phyloP scores from a whole-genome alignment of 495 filamentous ascomycete genomes.

The Hypoxylon crocopeplum region DNA sequence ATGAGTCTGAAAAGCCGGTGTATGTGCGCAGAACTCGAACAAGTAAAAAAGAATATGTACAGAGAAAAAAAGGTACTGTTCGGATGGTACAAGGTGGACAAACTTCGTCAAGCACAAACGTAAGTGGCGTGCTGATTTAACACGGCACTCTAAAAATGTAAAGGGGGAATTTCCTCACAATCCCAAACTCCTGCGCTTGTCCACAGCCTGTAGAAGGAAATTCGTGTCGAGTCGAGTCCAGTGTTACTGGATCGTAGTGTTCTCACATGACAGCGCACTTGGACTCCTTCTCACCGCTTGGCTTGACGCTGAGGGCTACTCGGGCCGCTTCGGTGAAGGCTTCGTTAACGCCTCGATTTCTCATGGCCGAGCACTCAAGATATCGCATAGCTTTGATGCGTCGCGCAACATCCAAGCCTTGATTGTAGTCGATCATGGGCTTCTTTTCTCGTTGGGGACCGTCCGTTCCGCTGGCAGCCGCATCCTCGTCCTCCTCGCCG shows the following conservation, averaged over 20 bases:
- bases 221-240: slow-evolving; percentile 32
- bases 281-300: slow-evolving; percentile 76
- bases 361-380: slow-evolving; percentile 97
- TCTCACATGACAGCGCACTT: slow-evolving; percentile 66
- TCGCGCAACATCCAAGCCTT: slow-evolving; percentile 90
- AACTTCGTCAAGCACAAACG: slow-evolving; percentile 5
- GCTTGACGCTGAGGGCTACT: slow-evolving; percentile 91
- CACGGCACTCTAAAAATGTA: slow-evolving; percentile 12
- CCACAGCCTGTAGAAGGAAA: slow-evolving; percentile 31
- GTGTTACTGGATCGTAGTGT: not conserved
- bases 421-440: slow-evolving; percentile 86
- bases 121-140: not conserved
- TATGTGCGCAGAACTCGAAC: slow-evolving; percentile 24
- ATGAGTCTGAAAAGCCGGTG: slow-evolving; percentile 17
- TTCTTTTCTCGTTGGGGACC: slow-evolving; percentile 62
- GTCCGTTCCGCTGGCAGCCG: slow-evolving; percentile 43
- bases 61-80: slow-evolving; percentile 5
- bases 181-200: slow-evolving; percentile 35
- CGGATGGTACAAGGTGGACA: slow-evolving; percentile 20
- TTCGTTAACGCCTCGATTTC: slow-evolving; percentile 96
- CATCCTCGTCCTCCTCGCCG: slow-evolving; percentile 61
- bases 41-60: slow-evolving; percentile 30
- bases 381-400: slow-evolving; percentile 89
- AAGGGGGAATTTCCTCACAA: slow-evolving; percentile 24
- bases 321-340: slow-evolving; percentile 98